Conservation (phyloP, 1,284 basidiomycete genomes). For the Cryptococcus wingfieldii region DNA sequence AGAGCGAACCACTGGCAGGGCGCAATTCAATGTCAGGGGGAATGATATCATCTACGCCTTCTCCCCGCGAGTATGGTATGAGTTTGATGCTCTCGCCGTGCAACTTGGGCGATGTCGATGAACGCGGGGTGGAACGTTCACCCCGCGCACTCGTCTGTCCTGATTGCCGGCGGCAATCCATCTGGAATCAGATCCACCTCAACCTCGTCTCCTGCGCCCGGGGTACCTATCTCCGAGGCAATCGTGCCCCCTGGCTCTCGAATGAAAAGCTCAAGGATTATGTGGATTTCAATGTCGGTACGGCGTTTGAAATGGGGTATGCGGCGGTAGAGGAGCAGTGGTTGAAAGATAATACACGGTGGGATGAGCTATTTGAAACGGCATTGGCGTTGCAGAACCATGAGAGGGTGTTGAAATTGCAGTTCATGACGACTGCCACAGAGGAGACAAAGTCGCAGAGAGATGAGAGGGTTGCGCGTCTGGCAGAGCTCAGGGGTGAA, state of each 20-base stretch:
- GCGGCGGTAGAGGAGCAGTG: slow-evolving; percentile 25
- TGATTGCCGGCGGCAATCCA: slow-evolving; percentile 14
- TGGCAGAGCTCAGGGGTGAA: slow-evolving; percentile 10
- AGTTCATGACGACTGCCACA: neutral
- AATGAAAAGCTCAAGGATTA: slow-evolving; percentile 10
- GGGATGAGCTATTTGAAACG: slow-evolving; percentile 12
- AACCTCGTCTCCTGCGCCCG: slow-evolving; percentile 16
- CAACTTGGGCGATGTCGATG: slow-evolving; percentile 13
- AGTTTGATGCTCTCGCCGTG: neutral
- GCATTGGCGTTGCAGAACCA: slow-evolving; percentile 19
- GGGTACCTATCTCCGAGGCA: slow-evolving; percentile 7
- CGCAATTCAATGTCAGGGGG: neutral
- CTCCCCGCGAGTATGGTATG: neutral
- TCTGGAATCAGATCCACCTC: slow-evolving; percentile 5
- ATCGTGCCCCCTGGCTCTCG: neutral
- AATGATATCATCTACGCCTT: neutral
- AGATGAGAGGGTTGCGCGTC: neutral
- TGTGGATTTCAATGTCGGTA: slow-evolving; percentile 6
- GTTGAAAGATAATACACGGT: slow-evolving; percentile 23
- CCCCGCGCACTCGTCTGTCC: slow-evolving; percentile 7
- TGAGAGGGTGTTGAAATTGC: slow-evolving; percentile 2
- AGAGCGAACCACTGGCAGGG: neutral
- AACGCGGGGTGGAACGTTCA: slow-evolving; percentile 2
- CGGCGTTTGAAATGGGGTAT: slow-evolving; percentile 6
- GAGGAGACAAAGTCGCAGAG: neutral